A percentile compares a stretch with the other conserved stretches of the same genome.
These are phyloP conservation scores for Ganoderma multipileum DNA, from an alignment of 1,284 basidiomycete genomes.

Conservation along the genomic window DNA sequence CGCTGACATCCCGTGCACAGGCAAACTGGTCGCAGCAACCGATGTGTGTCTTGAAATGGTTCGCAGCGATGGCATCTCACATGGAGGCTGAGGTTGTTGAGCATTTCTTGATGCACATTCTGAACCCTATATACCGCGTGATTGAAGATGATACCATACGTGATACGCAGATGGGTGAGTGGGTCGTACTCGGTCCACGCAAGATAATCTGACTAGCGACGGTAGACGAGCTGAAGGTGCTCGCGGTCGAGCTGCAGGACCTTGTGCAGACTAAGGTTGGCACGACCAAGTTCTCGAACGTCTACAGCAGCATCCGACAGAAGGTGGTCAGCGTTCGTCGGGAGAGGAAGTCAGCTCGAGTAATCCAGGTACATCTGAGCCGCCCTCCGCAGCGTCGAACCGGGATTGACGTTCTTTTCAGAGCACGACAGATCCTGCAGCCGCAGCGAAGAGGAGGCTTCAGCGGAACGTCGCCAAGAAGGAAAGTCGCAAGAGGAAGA, in stretches of 20 bases:
- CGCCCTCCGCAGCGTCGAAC: background rate
- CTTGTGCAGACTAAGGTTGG: constrained; percentile 89
- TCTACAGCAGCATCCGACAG: constrained; percentile 85
- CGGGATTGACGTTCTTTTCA: constrained; percentile 32
- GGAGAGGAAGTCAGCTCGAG: constrained; percentile 74
- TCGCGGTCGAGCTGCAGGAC: constrained; percentile 88
- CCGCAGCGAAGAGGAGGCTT: constrained; percentile 77
- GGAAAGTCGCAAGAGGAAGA: constrained; percentile 84
- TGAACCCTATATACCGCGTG: constrained; percentile 89
- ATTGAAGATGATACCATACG: constrained; percentile 85
- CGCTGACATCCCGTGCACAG: constrained; percentile 35
- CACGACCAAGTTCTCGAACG: constrained; percentile 77
- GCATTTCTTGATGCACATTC: constrained; percentile 82
- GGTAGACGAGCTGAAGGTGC: constrained; percentile 83
- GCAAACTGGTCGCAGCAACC: constrained; percentile 83
- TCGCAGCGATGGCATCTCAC: constrained; percentile 86
- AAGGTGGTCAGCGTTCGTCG: constrained; percentile 71
- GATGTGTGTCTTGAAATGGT: constrained; percentile 87
- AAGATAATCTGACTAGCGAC: background rate
- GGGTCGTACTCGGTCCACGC: background rate
- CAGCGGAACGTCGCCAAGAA: constrained; percentile 77
- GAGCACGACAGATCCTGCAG: constrained; percentile 77
- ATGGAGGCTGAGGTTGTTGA: constrained; percentile 67
- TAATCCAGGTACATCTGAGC: constrained; percentile 55
- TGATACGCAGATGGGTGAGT: constrained; percentile 81